Percentiles rank a stretch among this genome's conserved stretches.
phyloP scores from a whole-genome alignment of 2,329 filamentous ascomycete species.

The Fusarium acutatum region DNA sequence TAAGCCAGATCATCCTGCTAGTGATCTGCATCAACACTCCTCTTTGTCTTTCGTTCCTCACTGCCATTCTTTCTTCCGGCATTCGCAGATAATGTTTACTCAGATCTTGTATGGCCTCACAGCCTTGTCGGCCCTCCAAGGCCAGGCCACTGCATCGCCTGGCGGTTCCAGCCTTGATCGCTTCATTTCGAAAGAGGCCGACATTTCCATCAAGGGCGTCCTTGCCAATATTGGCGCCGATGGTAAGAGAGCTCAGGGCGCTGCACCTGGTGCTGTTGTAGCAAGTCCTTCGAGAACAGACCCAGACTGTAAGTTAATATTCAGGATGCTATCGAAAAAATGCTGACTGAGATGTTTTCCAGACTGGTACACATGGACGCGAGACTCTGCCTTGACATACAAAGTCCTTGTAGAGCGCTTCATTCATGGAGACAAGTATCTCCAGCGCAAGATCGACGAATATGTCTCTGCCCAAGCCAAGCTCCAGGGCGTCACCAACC shows the following conservation, averaged over 20 bases:
- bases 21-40: neutral
- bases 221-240: constrained; percentile 61
- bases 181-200: constrained; percentile 30
- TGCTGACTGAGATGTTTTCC: neutral
- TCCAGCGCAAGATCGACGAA: constrained; percentile 69
- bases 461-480: constrained; percentile 73
- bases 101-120: constrained; percentile 4
- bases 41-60: neutral
- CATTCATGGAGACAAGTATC: constrained; percentile 61
- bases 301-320: constrained; percentile 50
- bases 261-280: constrained; percentile 59
- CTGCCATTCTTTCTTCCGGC: neutral
- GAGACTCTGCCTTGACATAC: constrained; percentile 76
- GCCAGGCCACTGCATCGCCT: neutral
- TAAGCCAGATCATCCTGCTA: neutral
- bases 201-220: constrained; percentile 31
- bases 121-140: neutral
- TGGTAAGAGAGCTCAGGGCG: constrained; percentile 59
- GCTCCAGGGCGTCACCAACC: constrained; percentile 72
- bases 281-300: constrained; percentile 61
- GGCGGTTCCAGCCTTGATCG: neutral
- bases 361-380: constrained; percentile 82
- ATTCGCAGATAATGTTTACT: neutral
- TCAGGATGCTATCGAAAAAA: fast-evolving
- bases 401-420: constrained; percentile 74